Evolutionary conservation across 768 basidiomycete genomes (phyloP), one percentile per base, ranked within the genome.

Genomic region (Leccinum boreale): DNA sequence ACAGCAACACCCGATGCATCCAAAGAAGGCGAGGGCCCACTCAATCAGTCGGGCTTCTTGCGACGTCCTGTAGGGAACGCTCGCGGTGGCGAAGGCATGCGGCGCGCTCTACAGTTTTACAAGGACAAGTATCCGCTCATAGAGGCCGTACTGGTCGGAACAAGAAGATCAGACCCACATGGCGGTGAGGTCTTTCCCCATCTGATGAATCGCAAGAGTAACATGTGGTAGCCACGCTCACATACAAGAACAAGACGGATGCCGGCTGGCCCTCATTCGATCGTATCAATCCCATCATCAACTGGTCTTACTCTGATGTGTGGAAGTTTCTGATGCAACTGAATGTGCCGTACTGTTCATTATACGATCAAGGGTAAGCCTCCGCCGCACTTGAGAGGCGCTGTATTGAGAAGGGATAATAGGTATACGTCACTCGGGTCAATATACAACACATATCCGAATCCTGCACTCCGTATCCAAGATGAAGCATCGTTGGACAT

Each of bases 381-480:
- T 52, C 52, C 11, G 1, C 52, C 51, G 14, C 39, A 50, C 21
- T 48, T 51, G 3, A 23, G 53, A 28, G 39, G 29, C 39, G 21
- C 24, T 9, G 35, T 33, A 47, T 42, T 60, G 31, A 57, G 48
- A 31, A 7, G 15, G 46, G 21, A 21, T 42, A 6, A 50, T 61
- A 96, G 94, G n/a, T 99, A 96, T 73, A 99, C 97, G 3, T 98
- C 96, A 5, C 84, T 99, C 19, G 96, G 97, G 17, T 97, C 95
- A 11, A 94, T 90, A 8, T 92, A 85, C 74, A 97, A 98, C 74
- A 98, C 97, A 0, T 89, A 87, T 69, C 94, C 87, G 0, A 98
- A 98, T 66, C 95, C 96, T 2, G 86, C 91, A 1, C 83, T 98
- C 3, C 76, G 70, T 47, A 56, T 76, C 29, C 55, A 52, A n/a